Base-by-base conservation (phyloP, 2,329 filamentous ascomycete genomes). In the Gliomastix tumulicola region DNA sequence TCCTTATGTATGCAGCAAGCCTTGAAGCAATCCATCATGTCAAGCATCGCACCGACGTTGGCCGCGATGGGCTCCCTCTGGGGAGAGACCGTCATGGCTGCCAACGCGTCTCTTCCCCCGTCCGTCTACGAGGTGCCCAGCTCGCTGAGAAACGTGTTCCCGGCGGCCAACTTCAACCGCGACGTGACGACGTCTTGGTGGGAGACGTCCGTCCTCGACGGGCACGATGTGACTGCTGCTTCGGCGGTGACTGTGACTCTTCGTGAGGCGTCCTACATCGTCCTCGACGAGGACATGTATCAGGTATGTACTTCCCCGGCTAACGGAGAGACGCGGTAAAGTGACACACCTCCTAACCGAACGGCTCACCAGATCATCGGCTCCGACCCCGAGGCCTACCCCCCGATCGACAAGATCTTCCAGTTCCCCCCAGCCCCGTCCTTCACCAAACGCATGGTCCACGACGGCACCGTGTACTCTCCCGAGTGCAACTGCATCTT, bases 401-500 rank as follows among this genome's bases (percentile, higher is more conserved):
- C 21, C 12, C 12, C 35, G 9, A 22, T 44, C 6, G 39, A 44
- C 17, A 17, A 11, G 7, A 22, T 44, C 21, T 44, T 44, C n/a
- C 9, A 36, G 6, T 44, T 44, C 34, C 41, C 39, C 13, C 23
- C 30, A 7, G 34, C 33, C 7, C 43, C 41, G 12, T 39, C 35
- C 3, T 45, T 39, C 17, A 36, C 43, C 12, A 40, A 41, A 2
- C 41, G 43, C 3, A 10, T 45, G 6, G 35, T 41, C 1, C 41
- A 44, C 15, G 43, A 45, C 18, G 41, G 39, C 19, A 45, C 41
- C 1, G 41, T 45, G 5, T 45, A 32, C 36, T 38, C 43, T 1
- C 43, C 43, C 3, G 41, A 45, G 13, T 45, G 38, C 25, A 46
- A 44, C 17, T 44, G 40, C 18, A 36, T 44, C 32, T 46, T 46